A percentile compares a stretch with the other conserved stretches of the same genome.
phyloP scores from a whole-genome alignment of 2,329 filamentous ascomycete genomes.

The Uncinocarpus reesii region DNA sequence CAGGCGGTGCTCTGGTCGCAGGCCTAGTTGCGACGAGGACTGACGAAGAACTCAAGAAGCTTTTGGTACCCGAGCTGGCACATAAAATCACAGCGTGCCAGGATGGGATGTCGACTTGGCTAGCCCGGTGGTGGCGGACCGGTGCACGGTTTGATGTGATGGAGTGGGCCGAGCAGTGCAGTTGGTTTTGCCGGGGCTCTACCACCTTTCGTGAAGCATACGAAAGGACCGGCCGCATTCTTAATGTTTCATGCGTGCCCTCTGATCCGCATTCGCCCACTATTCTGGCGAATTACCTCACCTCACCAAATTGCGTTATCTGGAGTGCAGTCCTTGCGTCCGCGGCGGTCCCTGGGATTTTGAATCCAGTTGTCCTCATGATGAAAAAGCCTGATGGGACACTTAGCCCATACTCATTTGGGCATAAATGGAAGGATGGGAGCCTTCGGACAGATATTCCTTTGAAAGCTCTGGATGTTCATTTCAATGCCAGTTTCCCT shows the following conservation, averaged over 20 bases:
- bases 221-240: conserved; percentile 79
- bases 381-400: conserved; percentile 67
- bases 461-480: conserved; percentile 81
- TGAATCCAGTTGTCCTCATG: conserved; percentile 92
- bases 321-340: conserved; percentile 95
- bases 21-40: conserved; percentile 80
- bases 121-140: conserved; percentile 77
- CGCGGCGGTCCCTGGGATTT: conserved; percentile 86
- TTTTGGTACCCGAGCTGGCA: conserved; percentile 80
- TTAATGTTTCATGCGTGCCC: conserved; percentile 93
- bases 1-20: conserved; percentile 82
- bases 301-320: conserved; percentile 90
- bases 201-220: conserved; percentile 94
- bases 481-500: conserved; percentile 98
- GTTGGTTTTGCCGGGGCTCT: conserved; percentile 84
- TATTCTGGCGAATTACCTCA: conserved; percentile 91
- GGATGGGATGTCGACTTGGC: conserved; percentile 66
- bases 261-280: conserved; percentile 88
- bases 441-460: conserved; percentile 91
- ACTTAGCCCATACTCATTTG: conserved; percentile 84
- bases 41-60: conserved; percentile 74
- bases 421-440: conserved; percentile 98
- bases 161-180: conserved; percentile 74
- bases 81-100: conserved; percentile 73
- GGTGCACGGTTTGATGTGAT: conserved; percentile 89